Percentiles rank a stretch among this genome's conserved stretches.
Evolutionary conservation across 495 filamentous ascomycete species (phyloP).

Genomic region (Lindgomyces ingoldianus): DNA sequence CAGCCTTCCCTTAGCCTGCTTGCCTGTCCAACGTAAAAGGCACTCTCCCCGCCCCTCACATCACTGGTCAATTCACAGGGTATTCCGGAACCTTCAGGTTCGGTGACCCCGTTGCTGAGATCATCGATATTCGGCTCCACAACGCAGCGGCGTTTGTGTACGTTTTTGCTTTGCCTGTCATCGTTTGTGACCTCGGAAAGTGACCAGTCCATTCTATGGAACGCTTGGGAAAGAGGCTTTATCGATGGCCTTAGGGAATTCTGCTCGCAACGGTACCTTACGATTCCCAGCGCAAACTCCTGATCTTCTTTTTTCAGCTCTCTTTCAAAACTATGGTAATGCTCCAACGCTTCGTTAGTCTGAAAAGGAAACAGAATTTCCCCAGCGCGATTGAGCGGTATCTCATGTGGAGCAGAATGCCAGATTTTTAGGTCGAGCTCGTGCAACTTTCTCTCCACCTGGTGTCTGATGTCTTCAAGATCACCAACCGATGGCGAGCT

Average conservation of each 20-base stretch:
- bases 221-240: not conserved
- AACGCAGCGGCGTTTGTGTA: not conserved
- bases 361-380: not conserved
- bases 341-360: conserved; percentile 1
- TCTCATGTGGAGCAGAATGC: conserved; percentile 5
- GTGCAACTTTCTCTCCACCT: not conserved
- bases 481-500: conserved; percentile 11
- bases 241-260: not conserved
- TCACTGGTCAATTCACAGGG: not conserved
- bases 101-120: not conserved
- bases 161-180: conserved; percentile 8
- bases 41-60: not conserved
- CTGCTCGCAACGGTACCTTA: not conserved
- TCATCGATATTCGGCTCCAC: not conserved
- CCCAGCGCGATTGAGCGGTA: not conserved
- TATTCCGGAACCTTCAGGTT: not conserved
- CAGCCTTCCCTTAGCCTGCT: conserved; percentile 13
- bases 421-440: conserved; percentile 5
- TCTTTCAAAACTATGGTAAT: conserved; percentile 1
- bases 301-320: not conserved
- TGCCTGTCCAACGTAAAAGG: conserved; percentile 11
- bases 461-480: not conserved
- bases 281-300: not conserved
- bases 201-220: conserved; percentile 22
- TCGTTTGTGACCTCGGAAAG: not conserved